Evolutionary conservation across 2,329 filamentous ascomycete species (phyloP), one percentile per base, ranked within the genome.

Genomic region (Torrubiella hemipterigena): DNA sequence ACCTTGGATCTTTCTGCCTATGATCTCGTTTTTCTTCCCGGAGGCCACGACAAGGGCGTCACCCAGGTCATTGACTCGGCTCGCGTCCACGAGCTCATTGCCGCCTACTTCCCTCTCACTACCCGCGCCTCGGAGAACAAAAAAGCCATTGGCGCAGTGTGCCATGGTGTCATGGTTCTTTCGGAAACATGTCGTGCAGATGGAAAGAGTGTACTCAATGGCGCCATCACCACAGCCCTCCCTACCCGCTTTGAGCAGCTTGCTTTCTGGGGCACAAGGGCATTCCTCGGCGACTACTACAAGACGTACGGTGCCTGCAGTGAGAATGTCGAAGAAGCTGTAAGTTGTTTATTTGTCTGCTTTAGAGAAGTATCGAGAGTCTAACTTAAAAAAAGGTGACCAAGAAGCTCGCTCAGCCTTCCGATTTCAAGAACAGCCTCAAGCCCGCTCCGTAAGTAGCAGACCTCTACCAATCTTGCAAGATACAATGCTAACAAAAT

Each of bases 261-360:
- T 13, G 61, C 61, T 2, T 71, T 60, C 36, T 66, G 63, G 56
- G 53, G 55, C 4, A 70, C 67, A 4, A 50, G 62, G 22, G 46
- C 50, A 3, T 61, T 67, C 25, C 43, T 70, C 10, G 67, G 66
- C 4, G 67, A 70, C 33, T 70, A 70, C 39, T 70, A 69, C 45
- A 71, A 71, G 55, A 69, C 66, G 3, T 70, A 67, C 33, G 67
- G 67, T 1, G 58, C 58, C 4, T 58, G 63, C 1, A 66, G 60
- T 36, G 61, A 64, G 20, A 55, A 62, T 36, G 62, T 67, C 4
- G 61, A 70, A 39, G 49, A 53, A 6, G 54, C 56, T 25, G 65
- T 67, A 41, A 46, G 58, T 45, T 12, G 4, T n/a, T n/a, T n/a
- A n/a, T n/a, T n/a, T n/a, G n/a, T n/a, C n/a, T n/a, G n/a, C n/a